Evolutionary conservation across 495 filamentous ascomycete genomes (phyloP), one percentile per base, ranked within the genome.

Genomic region (Clohesyomyces aquaticus): DNA sequence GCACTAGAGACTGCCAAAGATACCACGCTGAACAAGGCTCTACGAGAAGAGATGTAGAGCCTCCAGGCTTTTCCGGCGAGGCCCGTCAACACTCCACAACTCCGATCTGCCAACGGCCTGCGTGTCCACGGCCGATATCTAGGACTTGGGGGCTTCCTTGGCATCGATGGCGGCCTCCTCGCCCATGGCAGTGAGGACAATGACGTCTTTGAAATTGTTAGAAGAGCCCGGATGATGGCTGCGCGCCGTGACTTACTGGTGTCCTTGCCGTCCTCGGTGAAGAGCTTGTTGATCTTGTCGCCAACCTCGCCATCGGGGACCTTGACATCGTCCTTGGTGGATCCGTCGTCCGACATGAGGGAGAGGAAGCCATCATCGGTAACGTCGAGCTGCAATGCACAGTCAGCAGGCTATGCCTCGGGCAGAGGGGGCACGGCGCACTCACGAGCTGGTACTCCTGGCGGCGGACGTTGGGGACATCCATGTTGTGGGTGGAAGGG

Each of bases 401-500:
- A 54, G 60, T 70, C 26, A 70, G 67, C 38, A 41, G 21, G 11
- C 4, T 3, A 35, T 22, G 23, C 46, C 32, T 18, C 28, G 6
- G 8, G 10, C n/a, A n/a, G n/a, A n/a, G n/a, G 25, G 38, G 22
- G 26, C 38, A 14, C 16, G 25, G 26, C 35, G n/a, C n/a, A 85
- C 91, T 84, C 77, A 96, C 93, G 59, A 98, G 88, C 80, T 91
- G 88, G 83, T 92, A 97, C 79, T 96, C 93, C 77, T 83, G 85
- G 76, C 90, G 91, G 74, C 73, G 77, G 79, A 98, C 93, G 78
- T 91, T 85, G 77, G 94, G 94, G 69, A 99, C 94, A 75, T 99
- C 91, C 94, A 99, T 99, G 85, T 98, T 98, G 87, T 99, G 94
- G 86, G 94, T 99, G 77, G 94, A 98, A 65, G 94, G 94, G 81